Evolutionary conservation across 2,329 filamentous ascomycete species (phyloP).

Genomic region (Alternaria triticimaculans): DNA sequence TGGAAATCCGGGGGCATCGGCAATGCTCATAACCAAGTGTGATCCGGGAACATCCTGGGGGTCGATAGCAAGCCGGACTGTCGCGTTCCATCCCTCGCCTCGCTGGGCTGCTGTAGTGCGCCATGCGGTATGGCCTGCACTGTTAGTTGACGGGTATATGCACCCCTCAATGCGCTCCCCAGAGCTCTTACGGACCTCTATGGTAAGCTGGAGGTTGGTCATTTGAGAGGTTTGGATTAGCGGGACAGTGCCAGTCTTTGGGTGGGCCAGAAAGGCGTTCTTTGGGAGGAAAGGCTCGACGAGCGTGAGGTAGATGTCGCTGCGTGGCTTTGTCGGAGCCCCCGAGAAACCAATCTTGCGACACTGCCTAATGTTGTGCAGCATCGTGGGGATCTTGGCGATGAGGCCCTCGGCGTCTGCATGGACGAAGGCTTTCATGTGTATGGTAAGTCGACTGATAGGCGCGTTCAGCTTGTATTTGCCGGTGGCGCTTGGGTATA

Average conservation of each 20-base stretch:
- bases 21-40: constrained; percentile 88
- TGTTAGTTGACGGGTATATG: constrained; percentile 86
- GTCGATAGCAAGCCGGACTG: constrained; percentile 78
- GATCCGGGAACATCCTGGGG: constrained; percentile 80
- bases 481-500: constrained; percentile 72
- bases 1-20: constrained; percentile 83
- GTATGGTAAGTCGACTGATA: constrained; percentile 79
- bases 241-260: constrained; percentile 81
- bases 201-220: constrained; percentile 81
- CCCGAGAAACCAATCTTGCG: constrained; percentile 93
- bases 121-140: constrained; percentile 80
- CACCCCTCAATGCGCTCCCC: constrained; percentile 87
- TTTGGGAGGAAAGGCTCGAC: constrained; percentile 78
- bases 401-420: constrained; percentile 81
- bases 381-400: constrained; percentile 83
- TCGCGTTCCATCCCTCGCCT: constrained; percentile 86
- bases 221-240: constrained; percentile 70
- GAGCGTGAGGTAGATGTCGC: constrained; percentile 93
- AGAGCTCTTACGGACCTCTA: constrained; percentile 81
- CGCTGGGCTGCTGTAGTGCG: constrained; percentile 81
- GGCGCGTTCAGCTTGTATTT: constrained; percentile 75
- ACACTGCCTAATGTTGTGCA: constrained; percentile 81
- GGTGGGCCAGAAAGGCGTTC: constrained; percentile 67
- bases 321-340: constrained; percentile 84
- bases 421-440: constrained; percentile 78